Conservation (phyloP, 495 filamentous ascomycete species). For the Wilcoxina mikolae region DNA sequence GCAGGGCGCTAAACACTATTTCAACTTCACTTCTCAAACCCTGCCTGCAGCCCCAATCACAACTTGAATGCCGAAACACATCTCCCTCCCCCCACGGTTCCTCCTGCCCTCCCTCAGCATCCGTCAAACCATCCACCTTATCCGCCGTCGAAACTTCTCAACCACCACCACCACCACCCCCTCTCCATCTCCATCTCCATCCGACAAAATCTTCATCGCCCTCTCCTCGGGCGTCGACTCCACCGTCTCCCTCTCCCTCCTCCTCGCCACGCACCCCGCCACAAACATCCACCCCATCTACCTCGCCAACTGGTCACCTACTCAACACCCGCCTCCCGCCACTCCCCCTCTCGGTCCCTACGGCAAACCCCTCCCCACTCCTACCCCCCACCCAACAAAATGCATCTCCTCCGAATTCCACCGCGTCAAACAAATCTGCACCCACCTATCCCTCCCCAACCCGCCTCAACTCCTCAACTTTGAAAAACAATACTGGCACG, state of each 20-base stretch:
- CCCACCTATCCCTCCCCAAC: slow-evolving; percentile 11
- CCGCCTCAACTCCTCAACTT: slow-evolving; percentile 19
- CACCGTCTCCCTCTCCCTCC: slow-evolving; percentile 22
- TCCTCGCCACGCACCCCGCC: slow-evolving; percentile 19
- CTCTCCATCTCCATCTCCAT: not conserved
- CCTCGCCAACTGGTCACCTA: slow-evolving; percentile 26
- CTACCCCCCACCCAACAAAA: slow-evolving; percentile 3
- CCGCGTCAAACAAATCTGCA: slow-evolving; percentile 19
- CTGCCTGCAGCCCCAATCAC: no score
- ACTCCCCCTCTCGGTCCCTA: slow-evolving; percentile 6
- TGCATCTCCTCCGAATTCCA: slow-evolving; percentile 22
- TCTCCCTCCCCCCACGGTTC: no score
- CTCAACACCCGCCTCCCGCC: slow-evolving; percentile 15
- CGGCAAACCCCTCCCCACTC: slow-evolving; percentile 14
- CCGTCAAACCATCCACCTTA: no score
- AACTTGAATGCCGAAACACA: no score
- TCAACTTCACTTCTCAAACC: no score
- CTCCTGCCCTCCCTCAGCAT: no score
- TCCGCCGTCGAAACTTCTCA: no score
- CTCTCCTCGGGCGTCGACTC: slow-evolving; percentile 28
- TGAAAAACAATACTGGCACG: slow-evolving; percentile 27
- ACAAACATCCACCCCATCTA: slow-evolving; percentile 27
- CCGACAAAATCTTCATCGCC: slow-evolving; percentile 21
- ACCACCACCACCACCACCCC: not conserved
- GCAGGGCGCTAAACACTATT: no score